phyloP scores from a whole-genome alignment of 202 grass and related monocot genomes.

The Cymbopogon flexuosus region DNA sequence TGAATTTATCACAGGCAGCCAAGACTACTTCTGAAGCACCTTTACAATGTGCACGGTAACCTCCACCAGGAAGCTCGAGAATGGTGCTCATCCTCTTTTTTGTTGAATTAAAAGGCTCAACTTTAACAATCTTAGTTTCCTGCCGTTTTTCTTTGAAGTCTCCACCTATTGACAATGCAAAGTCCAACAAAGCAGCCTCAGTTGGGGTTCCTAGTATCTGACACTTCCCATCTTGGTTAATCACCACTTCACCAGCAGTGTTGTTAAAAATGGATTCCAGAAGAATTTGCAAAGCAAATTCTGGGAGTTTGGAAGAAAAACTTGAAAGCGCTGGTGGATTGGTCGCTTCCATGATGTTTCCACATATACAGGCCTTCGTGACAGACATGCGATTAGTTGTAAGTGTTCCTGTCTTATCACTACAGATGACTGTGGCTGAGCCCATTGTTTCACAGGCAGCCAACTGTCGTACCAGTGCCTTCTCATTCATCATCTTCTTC shows the following conservation, averaged over 20 bases:
- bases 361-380: slow-evolving; percentile 64
- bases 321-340: slow-evolving; percentile 19
- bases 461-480: slow-evolving; percentile 81
- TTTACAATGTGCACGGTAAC: slow-evolving; percentile 69
- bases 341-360: slow-evolving; percentile 43
- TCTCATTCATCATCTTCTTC: slow-evolving; percentile 99
- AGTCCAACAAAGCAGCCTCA: slow-evolving; percentile 72
- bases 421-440: slow-evolving; percentile 78
- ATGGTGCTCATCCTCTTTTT: slow-evolving; percentile 83
- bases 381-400: slow-evolving; percentile 91
- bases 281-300: slow-evolving; percentile 53
- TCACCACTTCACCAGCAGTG: slow-evolving; percentile 75
- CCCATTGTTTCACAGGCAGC: slow-evolving; percentile 96
- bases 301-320: slow-evolving; percentile 54
- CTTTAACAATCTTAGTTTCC: slow-evolving; percentile 59
- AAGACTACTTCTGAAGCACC: slow-evolving; percentile 91
- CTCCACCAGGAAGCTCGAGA: slow-evolving; percentile 59
- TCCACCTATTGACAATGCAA: slow-evolving; percentile 62
- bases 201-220: slow-evolving; percentile 81
- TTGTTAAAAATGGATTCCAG: slow-evolving; percentile 88
- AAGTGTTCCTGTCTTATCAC: slow-evolving; percentile 88
- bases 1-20: slow-evolving; percentile 64
- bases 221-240: slow-evolving; percentile 50
- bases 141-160: slow-evolving; percentile 42
- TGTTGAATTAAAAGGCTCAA: slow-evolving; percentile 91